Conservation (phyloP, 2,329 filamentous ascomycete species). For the Fusarium keratoplasticum region DNA sequence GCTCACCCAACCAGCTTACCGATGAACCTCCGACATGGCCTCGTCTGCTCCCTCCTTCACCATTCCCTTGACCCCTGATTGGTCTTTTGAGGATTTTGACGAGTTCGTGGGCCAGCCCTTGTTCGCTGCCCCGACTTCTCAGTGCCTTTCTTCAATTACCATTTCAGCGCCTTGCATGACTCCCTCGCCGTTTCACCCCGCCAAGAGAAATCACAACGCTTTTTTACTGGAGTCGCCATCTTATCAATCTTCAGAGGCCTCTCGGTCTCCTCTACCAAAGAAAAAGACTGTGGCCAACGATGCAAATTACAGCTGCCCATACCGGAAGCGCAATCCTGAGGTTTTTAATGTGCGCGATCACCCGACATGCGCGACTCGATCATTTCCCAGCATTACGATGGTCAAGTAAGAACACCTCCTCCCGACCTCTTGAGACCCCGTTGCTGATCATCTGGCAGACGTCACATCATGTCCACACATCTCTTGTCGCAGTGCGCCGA, state of each 20-base stretch:
- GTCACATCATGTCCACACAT: not conserved
- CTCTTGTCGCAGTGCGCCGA: not conserved
- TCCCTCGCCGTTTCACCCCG: not conserved
- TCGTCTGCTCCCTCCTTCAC: not conserved
- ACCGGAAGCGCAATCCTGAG: conserved; percentile 1
- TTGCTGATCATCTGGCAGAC: not conserved
- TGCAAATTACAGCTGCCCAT: not conserved
- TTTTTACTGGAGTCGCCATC: not conserved
- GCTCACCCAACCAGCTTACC: not conserved
- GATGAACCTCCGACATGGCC: not conserved
- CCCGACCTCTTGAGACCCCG: not conserved
- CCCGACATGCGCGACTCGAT: not conserved
- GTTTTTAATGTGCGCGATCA: conserved; percentile 2
- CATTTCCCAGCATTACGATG: not conserved
- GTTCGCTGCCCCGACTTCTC: not conserved
- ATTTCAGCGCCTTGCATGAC: not conserved
- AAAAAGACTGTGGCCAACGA: not conserved
- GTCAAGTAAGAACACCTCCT: not conserved
- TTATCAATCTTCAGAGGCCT: not conserved
- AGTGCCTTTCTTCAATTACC: not conserved
- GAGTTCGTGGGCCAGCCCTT: not conserved
- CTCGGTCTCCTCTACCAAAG: not conserved
- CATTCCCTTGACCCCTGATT: not conserved
- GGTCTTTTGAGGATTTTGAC: not conserved
- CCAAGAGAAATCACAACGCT: not conserved